These are phyloP conservation scores for Salix purpurea DNA, from an alignment of 345 rosid genomes.

Conservation along the genomic window DNA sequence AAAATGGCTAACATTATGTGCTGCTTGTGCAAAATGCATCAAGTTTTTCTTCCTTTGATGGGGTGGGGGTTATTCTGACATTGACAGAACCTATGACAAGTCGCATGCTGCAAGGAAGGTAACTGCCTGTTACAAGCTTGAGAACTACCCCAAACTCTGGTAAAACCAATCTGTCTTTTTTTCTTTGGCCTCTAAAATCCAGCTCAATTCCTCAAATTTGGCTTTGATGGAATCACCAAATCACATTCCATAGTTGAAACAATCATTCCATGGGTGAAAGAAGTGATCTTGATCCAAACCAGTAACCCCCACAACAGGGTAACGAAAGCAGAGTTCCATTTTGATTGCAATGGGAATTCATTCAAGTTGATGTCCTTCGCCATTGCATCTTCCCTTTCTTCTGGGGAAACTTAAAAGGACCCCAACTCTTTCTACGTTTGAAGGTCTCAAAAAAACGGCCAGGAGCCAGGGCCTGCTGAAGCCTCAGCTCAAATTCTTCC, in stretches of 20 bases:
- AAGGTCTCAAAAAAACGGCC: slow-evolving; percentile 90
- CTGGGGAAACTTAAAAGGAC: slow-evolving; percentile 81
- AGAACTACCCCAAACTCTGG: not conserved
- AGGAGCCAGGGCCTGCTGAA: slow-evolving; percentile 81
- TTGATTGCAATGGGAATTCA: not conserved
- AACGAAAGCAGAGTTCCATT: not conserved
- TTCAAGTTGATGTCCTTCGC: slow-evolving; percentile 63
- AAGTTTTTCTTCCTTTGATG: not conserved
- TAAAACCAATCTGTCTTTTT: not conserved
- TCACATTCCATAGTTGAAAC: not conserved
- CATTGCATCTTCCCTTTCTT: slow-evolving; percentile 84
- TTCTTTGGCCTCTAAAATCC: not conserved
- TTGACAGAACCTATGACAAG: not conserved
- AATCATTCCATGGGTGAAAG: not conserved
- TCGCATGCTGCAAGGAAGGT: not conserved
- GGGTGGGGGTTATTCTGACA: not conserved
- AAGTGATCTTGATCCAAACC: not conserved
- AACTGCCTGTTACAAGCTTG: not conserved
- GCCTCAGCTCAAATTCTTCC: slow-evolving; percentile 87
- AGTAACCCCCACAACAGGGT: not conserved
- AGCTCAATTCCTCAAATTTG: not conserved
- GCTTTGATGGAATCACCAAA: not conserved
- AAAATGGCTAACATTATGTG: not conserved
- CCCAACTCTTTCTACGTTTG: slow-evolving; percentile 89
- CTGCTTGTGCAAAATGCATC: not conserved